These are phyloP conservation scores for Aureobasidium sp. DNA, from an alignment of 2,329 filamentous ascomycete genomes.

Conservation along the genomic window DNA sequence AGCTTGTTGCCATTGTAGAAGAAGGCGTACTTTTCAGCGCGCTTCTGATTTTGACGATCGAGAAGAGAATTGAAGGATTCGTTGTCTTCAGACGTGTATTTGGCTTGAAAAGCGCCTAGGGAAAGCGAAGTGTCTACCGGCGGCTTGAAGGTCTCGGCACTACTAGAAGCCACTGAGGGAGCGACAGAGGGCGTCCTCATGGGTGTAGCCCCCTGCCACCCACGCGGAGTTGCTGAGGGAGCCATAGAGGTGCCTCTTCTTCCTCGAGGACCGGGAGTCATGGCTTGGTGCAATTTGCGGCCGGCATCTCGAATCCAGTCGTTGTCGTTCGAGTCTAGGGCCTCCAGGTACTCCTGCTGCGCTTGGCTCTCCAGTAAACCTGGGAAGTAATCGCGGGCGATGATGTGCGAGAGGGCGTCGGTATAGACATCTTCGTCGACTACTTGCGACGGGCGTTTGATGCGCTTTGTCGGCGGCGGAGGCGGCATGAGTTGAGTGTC, in stretches of 20 bases:
- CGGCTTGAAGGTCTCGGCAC: constrained; percentile 37
- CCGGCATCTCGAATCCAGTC: constrained; percentile 89
- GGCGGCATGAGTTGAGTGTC: constrained; percentile 87
- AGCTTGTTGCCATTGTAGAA: constrained; percentile 91
- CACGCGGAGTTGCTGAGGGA: constrained; percentile 60
- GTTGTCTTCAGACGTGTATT: constrained; percentile 98
- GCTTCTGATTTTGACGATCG: constrained; percentile 90
- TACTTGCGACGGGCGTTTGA: constrained; percentile 89
- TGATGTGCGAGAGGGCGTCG: constrained; percentile 90
- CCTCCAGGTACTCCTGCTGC: constrained; percentile 93
- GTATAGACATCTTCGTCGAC: constrained; percentile 97
- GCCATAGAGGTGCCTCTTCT: constrained; percentile 42
- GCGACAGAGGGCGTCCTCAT: constrained; percentile 46
- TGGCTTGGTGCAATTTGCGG: constrained; percentile 69
- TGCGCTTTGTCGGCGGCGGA: constrained; percentile 85
- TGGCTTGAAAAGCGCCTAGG: constrained; percentile 86
- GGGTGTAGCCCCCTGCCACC: constrained; percentile 79
- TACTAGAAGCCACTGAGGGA: constrained; percentile 44
- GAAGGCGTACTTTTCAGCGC: constrained; percentile 88
- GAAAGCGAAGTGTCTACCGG: constrained; percentile 79
- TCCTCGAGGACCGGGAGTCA: constrained; percentile 76
- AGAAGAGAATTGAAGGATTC: constrained; percentile 95
- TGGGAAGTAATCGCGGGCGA: constrained; percentile 96
- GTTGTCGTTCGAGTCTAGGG: constrained; percentile 84
- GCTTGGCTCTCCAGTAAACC: constrained; percentile 87